Base-by-base conservation (phyloP, 2,329 filamentous ascomycete species). In the Ophiostoma piceae region DNA sequence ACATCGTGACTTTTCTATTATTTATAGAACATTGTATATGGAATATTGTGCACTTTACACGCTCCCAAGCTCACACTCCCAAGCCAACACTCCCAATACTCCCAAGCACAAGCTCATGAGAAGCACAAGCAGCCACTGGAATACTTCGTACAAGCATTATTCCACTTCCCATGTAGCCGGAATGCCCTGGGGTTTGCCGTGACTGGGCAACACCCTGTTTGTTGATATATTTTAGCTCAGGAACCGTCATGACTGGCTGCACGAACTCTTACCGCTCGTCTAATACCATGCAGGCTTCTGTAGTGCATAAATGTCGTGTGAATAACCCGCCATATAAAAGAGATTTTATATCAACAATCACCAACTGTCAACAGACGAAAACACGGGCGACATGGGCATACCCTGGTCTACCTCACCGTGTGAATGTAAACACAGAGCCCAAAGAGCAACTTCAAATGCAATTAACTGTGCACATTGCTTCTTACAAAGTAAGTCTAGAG, bases 141-240 rank as follows among this genome's bases (percentile, higher is more conserved):
- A 47, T 47, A n/a, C n/a, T n/a, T n/a, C n/a, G n/a, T n/a, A n/a
- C 43, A 19, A 19, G 16, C 43, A 1, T 47, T 19, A 19, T 47
- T 47, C 16, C 19, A 47, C 43, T 47, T 47, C 16, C 2, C 43
- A 47, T 47, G 43, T 47, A 47, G 43, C 43, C 43, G 43, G 43
- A 47, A 47, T 47, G 43, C 43, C 43, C 43, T 47, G 43, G 43
- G 43, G 43, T n/a, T 47, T 47, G 43, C 43, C 43, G 43, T 47
- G 43, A 47, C 43, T 47, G 43, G 43, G 43, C 43, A 47, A 47
- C 43, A 47, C 43, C 43, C 43, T 47, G 43, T 47, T 47, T 47
- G 43, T 47, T 47, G 43, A 47, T n/a, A 19, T n/a, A 47, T 47
- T n/a, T 19, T 47, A 47, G 43, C 19, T 47, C 43, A 47, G 19